Conservation (phyloP, 768 basidiomycete species). For the Paxillus involutus region DNA sequence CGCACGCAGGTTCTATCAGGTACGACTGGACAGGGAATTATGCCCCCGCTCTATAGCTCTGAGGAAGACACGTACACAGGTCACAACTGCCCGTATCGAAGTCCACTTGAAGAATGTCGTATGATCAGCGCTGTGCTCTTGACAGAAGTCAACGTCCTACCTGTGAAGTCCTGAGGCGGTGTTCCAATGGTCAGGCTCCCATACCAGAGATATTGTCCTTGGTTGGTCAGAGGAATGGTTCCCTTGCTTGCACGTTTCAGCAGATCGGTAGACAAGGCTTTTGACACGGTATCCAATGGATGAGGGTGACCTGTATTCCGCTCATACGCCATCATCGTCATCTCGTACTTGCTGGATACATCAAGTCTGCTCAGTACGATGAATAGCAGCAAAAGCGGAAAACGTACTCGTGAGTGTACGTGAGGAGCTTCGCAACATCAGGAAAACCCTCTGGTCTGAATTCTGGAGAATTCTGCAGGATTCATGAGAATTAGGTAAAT, state of each 20-base stretch:
- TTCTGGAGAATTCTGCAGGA: too few relatives aligned
- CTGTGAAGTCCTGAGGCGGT: conserved; percentile 38
- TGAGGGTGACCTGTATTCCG: conserved; percentile 42
- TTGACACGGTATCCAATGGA: conserved; percentile 15
- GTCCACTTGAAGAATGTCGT: conserved; percentile 32
- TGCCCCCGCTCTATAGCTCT: not conserved
- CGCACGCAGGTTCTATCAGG: conserved; percentile 18
- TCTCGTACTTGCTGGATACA: conserved; percentile 38
- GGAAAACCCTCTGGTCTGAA: too few relatives aligned
- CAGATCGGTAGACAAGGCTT: not conserved
- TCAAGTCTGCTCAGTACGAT: not conserved
- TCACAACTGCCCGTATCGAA: conserved; percentile 55
- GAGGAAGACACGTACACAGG: conserved; percentile 20
- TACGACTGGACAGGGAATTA: conserved; percentile 29
- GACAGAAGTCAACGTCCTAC: conserved; percentile 16
- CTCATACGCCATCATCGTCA: conserved; percentile 41
- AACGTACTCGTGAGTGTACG: not conserved
- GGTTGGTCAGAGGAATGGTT: conserved; percentile 27
- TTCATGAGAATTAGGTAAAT: too few relatives aligned
- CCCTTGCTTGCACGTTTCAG: conserved; percentile 18
- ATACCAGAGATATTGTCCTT: conserved; percentile 35
- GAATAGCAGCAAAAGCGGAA: not conserved
- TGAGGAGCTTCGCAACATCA: not conserved
- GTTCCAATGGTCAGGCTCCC: conserved; percentile 46
- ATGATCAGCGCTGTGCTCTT: not conserved